Evolutionary conservation across 768 basidiomycete genomes (phyloP).

Genomic region (Cystofilobasidium bisporidii): DNA sequence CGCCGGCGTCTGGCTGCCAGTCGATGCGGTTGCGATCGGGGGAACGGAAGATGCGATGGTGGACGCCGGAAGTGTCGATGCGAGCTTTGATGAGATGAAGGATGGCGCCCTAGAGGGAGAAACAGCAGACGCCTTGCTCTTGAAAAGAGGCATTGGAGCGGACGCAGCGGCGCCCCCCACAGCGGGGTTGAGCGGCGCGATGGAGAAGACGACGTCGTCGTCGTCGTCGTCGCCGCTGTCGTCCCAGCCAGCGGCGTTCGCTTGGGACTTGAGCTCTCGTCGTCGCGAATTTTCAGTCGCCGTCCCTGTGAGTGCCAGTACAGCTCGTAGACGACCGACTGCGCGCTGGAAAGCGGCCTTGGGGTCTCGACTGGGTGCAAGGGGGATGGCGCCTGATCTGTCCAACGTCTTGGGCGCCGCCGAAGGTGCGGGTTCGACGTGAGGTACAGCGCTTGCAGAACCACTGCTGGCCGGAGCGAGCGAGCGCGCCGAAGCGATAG

Average conservation of each 20-base stretch:
- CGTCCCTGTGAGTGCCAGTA: neutral
- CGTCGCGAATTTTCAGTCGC: neutral
- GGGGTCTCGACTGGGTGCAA: neutral
- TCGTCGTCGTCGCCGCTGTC: conserved; percentile 1
- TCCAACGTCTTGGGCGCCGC: no score
- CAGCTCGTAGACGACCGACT: neutral
- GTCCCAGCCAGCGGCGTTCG: neutral
- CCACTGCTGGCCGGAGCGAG: conserved; percentile 41
- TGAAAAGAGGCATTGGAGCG: no score
- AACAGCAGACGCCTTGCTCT: no score
- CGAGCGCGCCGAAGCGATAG: conserved; percentile 49
- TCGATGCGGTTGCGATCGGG: neutral
- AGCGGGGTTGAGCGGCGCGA: conserved; percentile 13
- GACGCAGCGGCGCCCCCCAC: no score
- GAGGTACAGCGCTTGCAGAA: no score
- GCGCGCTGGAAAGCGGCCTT: neutral
- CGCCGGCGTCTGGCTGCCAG: neutral
- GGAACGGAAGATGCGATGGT: neutral
- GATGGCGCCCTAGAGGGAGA: neutral
- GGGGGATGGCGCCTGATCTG: neutral
- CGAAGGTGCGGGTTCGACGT: neutral
- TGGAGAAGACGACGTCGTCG: conserved; percentile 10
- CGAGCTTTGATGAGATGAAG: conserved; percentile 4
- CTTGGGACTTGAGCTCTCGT: neutral
- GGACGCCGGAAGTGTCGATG: neutral